Evolutionary conservation across 2,329 filamentous ascomycete genomes (phyloP).

Genomic region (Trichoderma cornu-damae): DNA sequence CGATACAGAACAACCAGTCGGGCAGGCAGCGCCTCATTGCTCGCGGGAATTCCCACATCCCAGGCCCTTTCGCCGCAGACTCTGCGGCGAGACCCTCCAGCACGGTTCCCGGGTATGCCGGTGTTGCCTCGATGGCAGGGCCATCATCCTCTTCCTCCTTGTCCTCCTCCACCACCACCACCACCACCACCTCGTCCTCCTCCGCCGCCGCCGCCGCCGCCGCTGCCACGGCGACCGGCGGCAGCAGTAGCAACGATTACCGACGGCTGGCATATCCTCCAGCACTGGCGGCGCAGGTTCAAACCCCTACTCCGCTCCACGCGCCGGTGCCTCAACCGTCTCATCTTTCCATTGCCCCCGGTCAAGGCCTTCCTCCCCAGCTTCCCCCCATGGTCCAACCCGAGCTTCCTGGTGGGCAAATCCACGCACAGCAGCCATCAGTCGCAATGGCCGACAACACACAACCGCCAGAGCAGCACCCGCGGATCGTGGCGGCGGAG

Average conservation of each 20-base stretch:
- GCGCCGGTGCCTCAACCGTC: constrained; percentile 2
- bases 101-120: background rate
- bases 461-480: constrained; percentile 34
- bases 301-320: background rate
- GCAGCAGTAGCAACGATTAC: background rate
- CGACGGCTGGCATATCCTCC: background rate
- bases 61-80: background rate
- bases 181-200: background rate
- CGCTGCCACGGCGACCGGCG: background rate
- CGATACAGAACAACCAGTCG: constrained; percentile 43
- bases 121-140: constrained; percentile 1
- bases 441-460: constrained; percentile 10
- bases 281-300: background rate
- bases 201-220: background rate
- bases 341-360: background rate
- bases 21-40: constrained; percentile 23
- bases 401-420: background rate
- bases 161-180: background rate
- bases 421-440: background rate
- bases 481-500: constrained; percentile 43
- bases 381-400: background rate
- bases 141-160: too few species aligned
- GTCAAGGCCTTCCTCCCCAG: background rate
- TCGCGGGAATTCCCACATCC: background rate
- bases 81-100: background rate